phyloP scores from a whole-genome alignment of 148 eudicot genomes.

The Dianthus caryophyllus region DNA sequence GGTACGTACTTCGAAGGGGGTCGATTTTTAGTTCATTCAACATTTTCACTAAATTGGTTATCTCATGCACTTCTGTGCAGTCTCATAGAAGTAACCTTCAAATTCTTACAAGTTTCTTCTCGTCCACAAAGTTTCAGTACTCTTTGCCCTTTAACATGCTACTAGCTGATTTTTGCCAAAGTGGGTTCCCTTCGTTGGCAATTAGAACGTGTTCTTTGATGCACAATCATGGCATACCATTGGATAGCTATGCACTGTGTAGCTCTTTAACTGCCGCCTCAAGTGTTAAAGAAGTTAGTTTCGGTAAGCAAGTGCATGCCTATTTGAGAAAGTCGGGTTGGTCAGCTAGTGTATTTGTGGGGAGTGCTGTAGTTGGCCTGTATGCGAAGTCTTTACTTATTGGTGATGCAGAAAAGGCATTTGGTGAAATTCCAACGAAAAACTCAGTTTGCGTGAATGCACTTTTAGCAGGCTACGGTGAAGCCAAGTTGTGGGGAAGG shows the following conservation, averaged over 20 bases:
- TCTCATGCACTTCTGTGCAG: constrained; percentile 34
- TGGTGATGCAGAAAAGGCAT: constrained; percentile 46
- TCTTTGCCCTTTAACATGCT: constrained; percentile 49
- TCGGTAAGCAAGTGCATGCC: constrained; percentile 48
- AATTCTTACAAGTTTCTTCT: constrained; percentile 38
- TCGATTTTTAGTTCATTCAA: constrained; percentile 31
- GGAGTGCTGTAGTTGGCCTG: constrained; percentile 62
- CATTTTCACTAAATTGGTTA: constrained; percentile 41
- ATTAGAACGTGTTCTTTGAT: constrained; percentile 41
- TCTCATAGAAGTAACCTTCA: constrained; percentile 18
- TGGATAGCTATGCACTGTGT: constrained; percentile 58
- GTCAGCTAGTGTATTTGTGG: constrained; percentile 63
- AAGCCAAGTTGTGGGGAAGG: constrained; percentile 51
- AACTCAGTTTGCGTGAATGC: constrained; percentile 65
- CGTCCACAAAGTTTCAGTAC: constrained; percentile 31
- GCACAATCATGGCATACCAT: constrained; percentile 39
- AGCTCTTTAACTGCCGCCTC: constrained; percentile 48
- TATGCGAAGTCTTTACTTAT: constrained; percentile 40
- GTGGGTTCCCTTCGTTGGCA: constrained; percentile 36
- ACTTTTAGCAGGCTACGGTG: constrained; percentile 55
- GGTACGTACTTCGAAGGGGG: constrained; percentile 39
- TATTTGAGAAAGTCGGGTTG: constrained; percentile 54
- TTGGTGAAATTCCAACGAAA: constrained; percentile 55
- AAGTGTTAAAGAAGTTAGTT: constrained; percentile 22
- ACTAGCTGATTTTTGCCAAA: constrained; percentile 42